Evolutionary conservation across 768 basidiomycete species (phyloP), one percentile per base, ranked within the genome.

Genomic region (Fistulinella prunicolor): DNA sequence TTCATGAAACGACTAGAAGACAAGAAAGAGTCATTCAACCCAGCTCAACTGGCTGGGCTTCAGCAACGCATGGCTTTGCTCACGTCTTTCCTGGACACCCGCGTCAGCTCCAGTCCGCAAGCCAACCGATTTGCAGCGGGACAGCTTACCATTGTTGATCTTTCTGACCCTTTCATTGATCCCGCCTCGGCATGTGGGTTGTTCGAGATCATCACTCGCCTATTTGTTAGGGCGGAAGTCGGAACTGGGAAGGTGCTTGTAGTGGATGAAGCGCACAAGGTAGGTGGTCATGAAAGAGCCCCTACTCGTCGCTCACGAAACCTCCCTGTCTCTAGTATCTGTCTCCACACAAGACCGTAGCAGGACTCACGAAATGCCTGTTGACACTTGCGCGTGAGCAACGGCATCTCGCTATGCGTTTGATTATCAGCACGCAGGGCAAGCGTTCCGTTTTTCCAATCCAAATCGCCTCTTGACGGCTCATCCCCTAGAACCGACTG

Each of bases 201-300:
- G 3, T 89, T 88, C 45, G 84, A 89, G 47, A 85, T 89, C 7
- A 64, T 88, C 1, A 73, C 78, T 0, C 74, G 86, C 30, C 57
- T 85, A 1, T 89, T 88, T 54, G 74, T 85, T 10, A 73, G 85
- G 22, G 74, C 81, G 1, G 68, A 80, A 1, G 73, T 84, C 3
- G 72, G 65, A 4, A 82, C 81, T 0, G 85, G 85, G 6, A 87
- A 86, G 47, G 77, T 86, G 1, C 73, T 86, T 2, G 75, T 89
- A 0, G 81, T 88, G 0, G 86, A 89, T 38, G 86, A 89, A 50
- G 86, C 86, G 0, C 86, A 89, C 54, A 88, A 88, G 60, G 86
- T 82, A 44, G 29, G 54, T 22, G 4, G 13, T 19, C 13, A n/a
- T 9, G 16, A 37, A 14, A 12, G 7, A 26, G n/a, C n/a, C 16